These are phyloP conservation scores for Boletus sensibilis DNA, from an alignment of 768 basidiomycete species.

Conservation along the genomic window DNA sequence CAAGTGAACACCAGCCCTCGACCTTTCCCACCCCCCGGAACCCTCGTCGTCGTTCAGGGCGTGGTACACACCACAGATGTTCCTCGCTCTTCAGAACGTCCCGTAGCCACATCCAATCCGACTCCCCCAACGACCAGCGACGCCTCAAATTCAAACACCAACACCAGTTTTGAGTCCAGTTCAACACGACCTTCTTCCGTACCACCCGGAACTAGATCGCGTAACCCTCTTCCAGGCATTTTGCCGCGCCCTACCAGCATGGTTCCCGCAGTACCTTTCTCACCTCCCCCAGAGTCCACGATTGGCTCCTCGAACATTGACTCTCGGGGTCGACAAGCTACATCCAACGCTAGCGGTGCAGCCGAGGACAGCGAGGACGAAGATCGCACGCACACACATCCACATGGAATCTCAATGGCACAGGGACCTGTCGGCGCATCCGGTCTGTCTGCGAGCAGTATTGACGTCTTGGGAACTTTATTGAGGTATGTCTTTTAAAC, in stretches of 20 bases:
- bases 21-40: slow-evolving; percentile 71
- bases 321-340: slow-evolving; percentile 3
- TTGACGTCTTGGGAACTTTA: slow-evolving; percentile 80
- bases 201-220: slow-evolving; percentile 31
- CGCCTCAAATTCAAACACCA: slow-evolving; percentile 3
- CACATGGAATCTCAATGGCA: slow-evolving; percentile 27
- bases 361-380: slow-evolving; percentile 19
- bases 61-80: slow-evolving; percentile 78
- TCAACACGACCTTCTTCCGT: slow-evolving; percentile 21
- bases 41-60: slow-evolving; percentile 80
- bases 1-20: slow-evolving; percentile 27
- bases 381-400: slow-evolving; percentile 8
- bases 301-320: slow-evolving; percentile 2
- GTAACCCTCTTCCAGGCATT: slow-evolving; percentile 38
- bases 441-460: slow-evolving; percentile 65
- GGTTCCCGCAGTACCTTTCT: slow-evolving; percentile 21
- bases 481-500: slow-evolving; percentile 53
- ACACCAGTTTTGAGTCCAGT: slow-evolving; percentile 4
- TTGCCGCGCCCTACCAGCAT: slow-evolving; percentile 39
- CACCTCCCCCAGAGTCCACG: slow-evolving; percentile 6
- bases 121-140: slow-evolving; percentile 3
- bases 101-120: slow-evolving; percentile 13
- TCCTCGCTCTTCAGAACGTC: slow-evolving; percentile 37
- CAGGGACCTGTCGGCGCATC: slow-evolving; percentile 32
- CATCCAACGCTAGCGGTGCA: neutral